Percentiles rank a stretch among this genome's conserved stretches.
Evolutionary conservation across 2,329 filamentous ascomycete species (phyloP).

Genomic region (Penicillium brasilianum): DNA sequence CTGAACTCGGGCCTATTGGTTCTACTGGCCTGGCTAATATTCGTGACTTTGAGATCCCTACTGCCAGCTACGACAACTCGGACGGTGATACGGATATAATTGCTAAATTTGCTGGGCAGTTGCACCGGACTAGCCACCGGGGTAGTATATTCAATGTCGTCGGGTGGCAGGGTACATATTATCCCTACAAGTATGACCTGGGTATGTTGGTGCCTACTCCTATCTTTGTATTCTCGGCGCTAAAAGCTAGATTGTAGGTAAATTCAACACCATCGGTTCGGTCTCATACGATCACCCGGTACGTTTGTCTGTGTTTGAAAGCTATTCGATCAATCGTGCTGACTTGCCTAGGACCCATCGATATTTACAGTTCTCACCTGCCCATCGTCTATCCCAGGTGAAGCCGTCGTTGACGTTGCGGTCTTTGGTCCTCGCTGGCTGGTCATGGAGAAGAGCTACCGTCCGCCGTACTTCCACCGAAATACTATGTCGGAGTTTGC

Average conservation of each 20-base stretch:
- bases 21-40: slow-evolving; percentile 1
- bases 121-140: neutral
- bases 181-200: neutral
- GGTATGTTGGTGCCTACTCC: neutral
- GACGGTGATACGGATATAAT: neutral
- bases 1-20: neutral
- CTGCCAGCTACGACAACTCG: neutral
- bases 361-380: neutral
- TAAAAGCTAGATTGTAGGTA: neutral
- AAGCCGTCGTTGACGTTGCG: neutral
- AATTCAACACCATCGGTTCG: slow-evolving; percentile 3
- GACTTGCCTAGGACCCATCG: neutral
- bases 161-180: neutral
- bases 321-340: neutral
- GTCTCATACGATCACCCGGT: neutral
- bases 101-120: neutral
- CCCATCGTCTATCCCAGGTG: neutral
- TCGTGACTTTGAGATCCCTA: neutral
- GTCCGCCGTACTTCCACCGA: neutral
- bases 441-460: neutral
- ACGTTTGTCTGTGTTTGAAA: neutral
- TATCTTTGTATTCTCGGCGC: neutral
- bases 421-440: slow-evolving; percentile 2
- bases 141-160: slow-evolving; percentile 1
- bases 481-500: neutral